Conservation (phyloP, 2,329 filamentous ascomycete genomes). For the Aspergillus carbonarius region DNA sequence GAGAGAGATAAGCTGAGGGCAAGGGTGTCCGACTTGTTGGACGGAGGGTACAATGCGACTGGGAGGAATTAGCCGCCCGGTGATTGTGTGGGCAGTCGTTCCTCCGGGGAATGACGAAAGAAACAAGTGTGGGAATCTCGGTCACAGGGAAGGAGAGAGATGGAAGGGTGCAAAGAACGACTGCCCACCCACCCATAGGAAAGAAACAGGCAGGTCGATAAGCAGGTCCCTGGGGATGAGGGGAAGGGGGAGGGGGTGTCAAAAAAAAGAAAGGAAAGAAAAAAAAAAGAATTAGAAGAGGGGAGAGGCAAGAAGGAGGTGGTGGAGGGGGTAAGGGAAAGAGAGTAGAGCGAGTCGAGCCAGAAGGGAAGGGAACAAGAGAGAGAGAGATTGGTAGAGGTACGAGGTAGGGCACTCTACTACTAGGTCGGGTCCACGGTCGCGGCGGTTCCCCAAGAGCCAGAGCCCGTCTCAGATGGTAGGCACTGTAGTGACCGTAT, state of each 20-base stretch:
- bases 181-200: slow-evolving; percentile 18
- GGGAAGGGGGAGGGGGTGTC: slow-evolving; percentile 9
- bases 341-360: slow-evolving; percentile 11
- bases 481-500: slow-evolving; percentile 1
- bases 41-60: slow-evolving; percentile 12
- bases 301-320: slow-evolving; percentile 1
- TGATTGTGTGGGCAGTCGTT: slow-evolving; percentile 36
- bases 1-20: slow-evolving; percentile 10
- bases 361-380: slow-evolving; percentile 11
- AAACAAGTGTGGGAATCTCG: slow-evolving; percentile 11
- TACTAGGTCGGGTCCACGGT: too few relatives aligned
- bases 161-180: slow-evolving; percentile 26
- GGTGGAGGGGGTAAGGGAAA: slow-evolving; percentile 16
- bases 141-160: slow-evolving; percentile 16
- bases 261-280: slow-evolving; percentile 14
- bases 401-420: slow-evolving; percentile 2
- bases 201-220: slow-evolving; percentile 14
- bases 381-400: slow-evolving; percentile 16
- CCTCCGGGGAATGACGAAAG: slow-evolving; percentile 41
- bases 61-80: slow-evolving; percentile 20
- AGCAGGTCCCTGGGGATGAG: slow-evolving; percentile 16
- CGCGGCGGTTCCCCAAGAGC: not conserved
- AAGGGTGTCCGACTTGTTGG: not conserved
- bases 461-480: not conserved
- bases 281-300: slow-evolving; percentile 10